These are phyloP conservation scores for Pelargonium fulgidum DNA, from an alignment of 441 rosid species.

Conservation along the genomic window DNA sequence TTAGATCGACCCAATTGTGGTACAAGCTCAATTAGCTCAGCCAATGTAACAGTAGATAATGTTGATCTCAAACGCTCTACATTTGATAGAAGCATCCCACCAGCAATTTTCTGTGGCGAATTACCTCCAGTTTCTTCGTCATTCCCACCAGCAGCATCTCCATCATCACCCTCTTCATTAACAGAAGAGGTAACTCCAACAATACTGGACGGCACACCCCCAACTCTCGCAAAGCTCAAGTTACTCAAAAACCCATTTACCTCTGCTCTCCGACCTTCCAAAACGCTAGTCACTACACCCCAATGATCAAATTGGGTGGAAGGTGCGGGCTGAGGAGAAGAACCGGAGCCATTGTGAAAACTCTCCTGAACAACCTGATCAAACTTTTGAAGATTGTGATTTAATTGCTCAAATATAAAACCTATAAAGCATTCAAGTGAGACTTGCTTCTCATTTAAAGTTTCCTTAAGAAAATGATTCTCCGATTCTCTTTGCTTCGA, in stretches of 20 bases:
- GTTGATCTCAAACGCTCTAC: slow-evolving; percentile 87
- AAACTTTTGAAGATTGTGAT: slow-evolving; percentile 61
- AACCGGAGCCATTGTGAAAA: slow-evolving; percentile 24
- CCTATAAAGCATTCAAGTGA: slow-evolving; percentile 56
- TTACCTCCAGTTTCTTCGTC: slow-evolving; percentile 49
- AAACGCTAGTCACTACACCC: slow-evolving; percentile 43
- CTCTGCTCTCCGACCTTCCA: slow-evolving; percentile 68
- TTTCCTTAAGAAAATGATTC: slow-evolving; percentile 9
- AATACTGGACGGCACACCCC: slow-evolving; percentile 67
- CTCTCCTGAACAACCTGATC: slow-evolving; percentile 43
- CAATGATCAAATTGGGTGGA: slow-evolving; percentile 39
- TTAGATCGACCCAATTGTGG: slow-evolving; percentile 66
- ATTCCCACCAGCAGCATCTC: slow-evolving; percentile 32
- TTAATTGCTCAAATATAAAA: slow-evolving; percentile 51
- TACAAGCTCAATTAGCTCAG: slow-evolving; percentile 80
- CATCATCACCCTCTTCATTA: slow-evolving; percentile 49
- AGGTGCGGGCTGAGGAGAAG: too few species aligned
- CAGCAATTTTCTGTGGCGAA: slow-evolving; percentile 60
- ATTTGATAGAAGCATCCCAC: slow-evolving; percentile 78
- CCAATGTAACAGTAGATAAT: slow-evolving; percentile 65
- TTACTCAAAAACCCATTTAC: slow-evolving; percentile 74
- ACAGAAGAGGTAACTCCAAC: slow-evolving; percentile 61
- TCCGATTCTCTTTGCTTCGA: slow-evolving; percentile 27
- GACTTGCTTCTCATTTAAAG: slow-evolving; percentile 27
- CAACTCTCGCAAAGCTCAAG: slow-evolving; percentile 80